Evolutionary conservation across 495 filamentous ascomycete genomes (phyloP), one percentile per base, ranked within the genome.

Genomic region (Xylaria grammica): DNA sequence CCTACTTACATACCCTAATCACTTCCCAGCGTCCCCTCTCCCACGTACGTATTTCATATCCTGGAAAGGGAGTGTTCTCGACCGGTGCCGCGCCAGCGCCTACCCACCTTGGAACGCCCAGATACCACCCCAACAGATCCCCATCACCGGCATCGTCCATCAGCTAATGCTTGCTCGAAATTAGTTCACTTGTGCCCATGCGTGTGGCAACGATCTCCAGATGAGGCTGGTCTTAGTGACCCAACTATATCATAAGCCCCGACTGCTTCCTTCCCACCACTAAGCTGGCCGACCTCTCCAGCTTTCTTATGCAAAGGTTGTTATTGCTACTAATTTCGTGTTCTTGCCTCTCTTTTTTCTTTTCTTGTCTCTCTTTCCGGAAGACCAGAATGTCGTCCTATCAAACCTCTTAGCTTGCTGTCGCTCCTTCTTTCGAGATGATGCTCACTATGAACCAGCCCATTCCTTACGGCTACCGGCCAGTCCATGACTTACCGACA

Each of bases 401-500:
- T 45, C 62, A 49, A 40, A 64, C 45, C 57, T 45, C 62, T 54
- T 72, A 73, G 65, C 58, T 66, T 69, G 63, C 66, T 56, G 62
- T 72, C 55, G 66, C 51, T 56, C 67, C 38, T 66, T 52, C 62
- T 68, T 62, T 56, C 72, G 72, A 74, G 75, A 83, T 77, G 78
- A 84, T 89, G 85, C 88, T 91, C 83, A 91, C 88, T 72, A 78
- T 88, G 72, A 87, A 84, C 74, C 86, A 87, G 81, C 85, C 86
- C 80, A 74, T 78, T 74, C 86, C 87, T 69, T 84, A 88, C 78
- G 84, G 84, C 78, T 85, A 86, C 80, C 84, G 82, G 80, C 81
- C 84, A 79, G 83, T 84, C 81, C 86, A 91, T 90, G 88, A 90
- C 77, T 80, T 86, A 74, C 86, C 86, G 70, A 84, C 85, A 73